These are phyloP conservation scores for Termitomyces sp. DNA, from an alignment of 768 basidiomycete genomes.

Conservation along the genomic window DNA sequence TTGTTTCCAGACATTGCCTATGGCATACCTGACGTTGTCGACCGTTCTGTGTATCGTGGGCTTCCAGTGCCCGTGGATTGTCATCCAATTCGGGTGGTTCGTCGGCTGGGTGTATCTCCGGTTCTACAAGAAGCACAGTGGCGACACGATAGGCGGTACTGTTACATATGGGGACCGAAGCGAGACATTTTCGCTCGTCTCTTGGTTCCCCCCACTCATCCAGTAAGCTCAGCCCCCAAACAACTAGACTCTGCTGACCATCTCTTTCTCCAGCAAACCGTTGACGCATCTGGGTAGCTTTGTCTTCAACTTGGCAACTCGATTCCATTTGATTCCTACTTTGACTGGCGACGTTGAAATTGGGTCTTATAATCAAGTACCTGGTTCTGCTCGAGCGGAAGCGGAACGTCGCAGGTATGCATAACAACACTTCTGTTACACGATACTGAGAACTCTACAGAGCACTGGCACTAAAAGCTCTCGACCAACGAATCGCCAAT, in stretches of 20 bases:
- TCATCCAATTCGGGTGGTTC: conserved; percentile 99
- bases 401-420: conserved; percentile 87
- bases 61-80: conserved; percentile 84
- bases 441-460: conserved; percentile 34
- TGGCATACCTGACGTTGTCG: conserved; percentile 88
- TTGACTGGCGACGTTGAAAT: conserved; percentile 62
- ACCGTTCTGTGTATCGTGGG: conserved; percentile 80
- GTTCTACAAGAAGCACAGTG: conserved; percentile 88
- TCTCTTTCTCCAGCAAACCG: conserved; percentile 48
- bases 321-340: conserved; percentile 71
- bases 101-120: conserved; percentile 93
- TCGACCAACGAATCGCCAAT: conserved; percentile 87
- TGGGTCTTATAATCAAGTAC: conserved; percentile 66
- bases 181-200: conserved; percentile 92
- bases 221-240: conserved; percentile 54
- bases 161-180: conserved; percentile 88
- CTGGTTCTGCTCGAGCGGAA: conserved; percentile 90
- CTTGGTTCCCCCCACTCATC: conserved; percentile 95
- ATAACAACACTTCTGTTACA: neutral
- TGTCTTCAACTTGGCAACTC: conserved; percentile 61
- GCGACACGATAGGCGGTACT: conserved; percentile 55
- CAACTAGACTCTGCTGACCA: neutral
- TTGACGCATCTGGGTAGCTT: conserved; percentile 62
- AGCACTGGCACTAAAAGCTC: conserved; percentile 92
- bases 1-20: conserved; percentile 73